Percentiles rank a stretch among this genome's conserved stretches.
Conservation (phyloP, 1,284 basidiomycete species). For the Leccinum pallidistipes region DNA sequence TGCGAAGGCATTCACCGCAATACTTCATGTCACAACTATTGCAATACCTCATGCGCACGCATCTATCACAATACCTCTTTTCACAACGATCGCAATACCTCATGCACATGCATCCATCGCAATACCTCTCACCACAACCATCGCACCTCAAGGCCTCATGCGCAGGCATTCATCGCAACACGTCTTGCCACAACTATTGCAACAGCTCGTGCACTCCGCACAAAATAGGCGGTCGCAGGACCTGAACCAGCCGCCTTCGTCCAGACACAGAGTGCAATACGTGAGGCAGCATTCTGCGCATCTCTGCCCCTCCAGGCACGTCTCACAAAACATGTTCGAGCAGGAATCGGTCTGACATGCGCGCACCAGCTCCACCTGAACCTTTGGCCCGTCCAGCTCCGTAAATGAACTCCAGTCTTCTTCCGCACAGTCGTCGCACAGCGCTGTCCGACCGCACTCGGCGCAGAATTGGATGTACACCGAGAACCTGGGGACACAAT, state of each 20-base stretch:
- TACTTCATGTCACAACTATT: no score
- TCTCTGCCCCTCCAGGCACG: background rate
- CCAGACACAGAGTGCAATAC: conserved; percentile 17
- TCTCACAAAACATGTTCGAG: conserved; percentile 10
- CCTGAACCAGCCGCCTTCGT: conserved; percentile 2
- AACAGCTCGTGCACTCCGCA: no score
- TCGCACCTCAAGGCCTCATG: no score
- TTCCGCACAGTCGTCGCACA: conserved; percentile 14
- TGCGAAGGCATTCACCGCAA: no score
- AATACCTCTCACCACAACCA: no score
- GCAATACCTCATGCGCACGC: no score
- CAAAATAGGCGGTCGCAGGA: background rate
- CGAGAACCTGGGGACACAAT: conserved; percentile 4
- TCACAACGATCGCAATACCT: no score
- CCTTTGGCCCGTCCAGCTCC: background rate
- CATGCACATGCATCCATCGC: no score
- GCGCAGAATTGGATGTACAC: conserved; percentile 13
- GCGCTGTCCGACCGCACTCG: conserved; percentile 17
- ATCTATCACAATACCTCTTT: no score
- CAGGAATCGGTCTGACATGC: conserved; percentile 8
- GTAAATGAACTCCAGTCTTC: conserved; percentile 17
- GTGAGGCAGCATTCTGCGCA: conserved; percentile 14
- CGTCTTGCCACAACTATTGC: no score
- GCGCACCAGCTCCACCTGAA: conserved; percentile 6
- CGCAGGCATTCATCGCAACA: no score